Percentiles rank a stretch among this genome's conserved stretches.
phyloP scores from a whole-genome alignment of 75 land plant genomes.

The Chamaecyparis obtusa region DNA sequence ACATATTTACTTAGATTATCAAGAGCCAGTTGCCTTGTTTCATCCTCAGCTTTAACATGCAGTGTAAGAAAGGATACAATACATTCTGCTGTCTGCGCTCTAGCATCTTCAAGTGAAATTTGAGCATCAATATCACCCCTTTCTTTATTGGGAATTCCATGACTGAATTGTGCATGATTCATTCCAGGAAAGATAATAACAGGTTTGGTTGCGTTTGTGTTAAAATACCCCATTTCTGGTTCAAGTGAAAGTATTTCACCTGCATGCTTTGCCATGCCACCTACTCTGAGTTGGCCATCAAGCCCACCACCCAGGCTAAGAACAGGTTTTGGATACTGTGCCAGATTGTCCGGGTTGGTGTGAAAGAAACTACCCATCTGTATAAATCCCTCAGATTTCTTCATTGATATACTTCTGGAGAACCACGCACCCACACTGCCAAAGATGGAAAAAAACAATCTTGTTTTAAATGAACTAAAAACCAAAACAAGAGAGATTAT shows the following conservation, averaged over 20 bases:
- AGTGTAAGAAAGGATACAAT: slow-evolving; percentile 31
- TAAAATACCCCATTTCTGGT: slow-evolving; percentile 21
- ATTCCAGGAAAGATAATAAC: slow-evolving; percentile 39
- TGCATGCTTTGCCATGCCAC: slow-evolving; percentile 27
- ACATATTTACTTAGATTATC: slow-evolving; percentile 25
- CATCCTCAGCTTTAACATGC: slow-evolving; percentile 17
- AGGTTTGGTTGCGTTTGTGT: slow-evolving; percentile 35
- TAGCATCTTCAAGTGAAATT: slow-evolving; percentile 21
- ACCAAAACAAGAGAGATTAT: not conserved
- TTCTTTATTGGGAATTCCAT: slow-evolving; percentile 32
- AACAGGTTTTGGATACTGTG: slow-evolving; percentile 48
- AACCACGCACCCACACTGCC: slow-evolving; percentile 34
- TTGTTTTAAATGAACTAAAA: not conserved
- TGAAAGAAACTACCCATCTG: slow-evolving; percentile 35
- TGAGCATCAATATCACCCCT: slow-evolving; percentile 37
- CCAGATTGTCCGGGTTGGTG: slow-evolving; percentile 21
- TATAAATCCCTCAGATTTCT: slow-evolving; percentile 34
- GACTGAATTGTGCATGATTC: slow-evolving; percentile 45
- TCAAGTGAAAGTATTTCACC: slow-evolving; percentile 24
- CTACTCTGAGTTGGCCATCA: slow-evolving; percentile 38
- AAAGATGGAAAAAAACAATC: not conserved
- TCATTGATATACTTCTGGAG: slow-evolving; percentile 30
- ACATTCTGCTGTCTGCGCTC: slow-evolving; percentile 2
- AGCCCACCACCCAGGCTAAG: slow-evolving; percentile 32
- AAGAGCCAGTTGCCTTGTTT: slow-evolving; percentile 10